Evolutionary conservation across 805 yeast species (phyloP), one percentile per base, ranked within the genome.

Genomic region (Jamesozyma rosinii): DNA sequence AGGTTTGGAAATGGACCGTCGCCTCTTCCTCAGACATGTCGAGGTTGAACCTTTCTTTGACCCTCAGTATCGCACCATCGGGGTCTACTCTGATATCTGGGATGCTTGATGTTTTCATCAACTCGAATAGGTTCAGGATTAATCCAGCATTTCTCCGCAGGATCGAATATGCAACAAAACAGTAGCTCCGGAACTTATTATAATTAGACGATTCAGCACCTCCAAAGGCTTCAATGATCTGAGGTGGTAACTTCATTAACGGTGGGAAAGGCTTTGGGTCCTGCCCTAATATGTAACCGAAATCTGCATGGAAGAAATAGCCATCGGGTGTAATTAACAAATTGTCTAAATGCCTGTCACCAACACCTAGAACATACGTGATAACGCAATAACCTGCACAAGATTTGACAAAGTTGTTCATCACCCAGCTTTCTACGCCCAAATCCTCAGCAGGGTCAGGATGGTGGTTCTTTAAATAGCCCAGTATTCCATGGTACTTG

Each of bases 201-300:
- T 85, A 92, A 60, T 90, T 89, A 35, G 82, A 83, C 40, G 90
- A 87, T 48, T 75, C 73, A 40, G 86, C 74, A 1, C 97, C 98
- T 1, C 99, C 99, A 87, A 92, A 92, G 0, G 97, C 97, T 51
- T 92, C 98, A 35, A 92, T 84, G 15, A 92, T 83, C 63, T 92
- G 98, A 35, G 92, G 92, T 0, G 98, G 98, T 32, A 92, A 68
- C 58, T 92, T 92, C 97, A 92, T 92, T 66, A 90, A 71, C 1
- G 99, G 99, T 13, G 99, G 97, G 65, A 92, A 92, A 13, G 97
- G 97, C 61, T 92, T 92, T 2, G 99, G 99, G 61, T 92, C 99
- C 42, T 89, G 81, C 0, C 99, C 99, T 43, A 92, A 67, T 40
- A 92, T 90, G 57, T 92, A 92, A 1, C 99, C 99, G 63, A 86